phyloP scores from a whole-genome alignment of 2,329 filamentous ascomycete genomes.

The Teratosphaeria destructans region DNA sequence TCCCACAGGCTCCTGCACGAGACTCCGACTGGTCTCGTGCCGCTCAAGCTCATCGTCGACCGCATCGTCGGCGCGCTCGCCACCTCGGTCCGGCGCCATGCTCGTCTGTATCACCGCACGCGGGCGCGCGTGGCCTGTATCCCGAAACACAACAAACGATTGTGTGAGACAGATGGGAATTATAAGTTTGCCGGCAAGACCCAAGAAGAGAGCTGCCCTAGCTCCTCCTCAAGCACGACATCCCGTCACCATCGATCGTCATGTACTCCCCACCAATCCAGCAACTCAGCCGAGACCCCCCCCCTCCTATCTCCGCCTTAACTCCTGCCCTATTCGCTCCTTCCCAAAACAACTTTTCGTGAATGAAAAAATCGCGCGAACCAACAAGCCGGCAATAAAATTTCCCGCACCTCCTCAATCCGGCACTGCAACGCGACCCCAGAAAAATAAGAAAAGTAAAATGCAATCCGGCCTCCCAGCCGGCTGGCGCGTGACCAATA shows the following conservation, averaged over 20 bases:
- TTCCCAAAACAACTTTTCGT: not conserved
- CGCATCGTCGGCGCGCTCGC: not conserved
- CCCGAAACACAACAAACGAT: not conserved
- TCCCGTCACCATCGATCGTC: not conserved
- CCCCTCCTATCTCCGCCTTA: not conserved
- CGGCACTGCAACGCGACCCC: not conserved
- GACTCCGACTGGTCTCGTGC: constrained; percentile 13
- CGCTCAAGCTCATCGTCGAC: constrained; percentile 7
- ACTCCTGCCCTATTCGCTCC: not conserved
- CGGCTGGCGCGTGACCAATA: constrained; percentile 10
- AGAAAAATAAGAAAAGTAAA: not conserved
- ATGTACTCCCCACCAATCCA: not conserved
- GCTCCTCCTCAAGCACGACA: not conserved
- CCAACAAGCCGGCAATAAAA: not conserved
- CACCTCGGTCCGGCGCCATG: constrained; percentile 28
- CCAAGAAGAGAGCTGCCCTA: not conserved
- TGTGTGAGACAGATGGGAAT: not conserved
- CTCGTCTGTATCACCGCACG: not conserved
- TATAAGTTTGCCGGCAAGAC: not conserved
- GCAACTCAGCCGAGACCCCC: not conserved
- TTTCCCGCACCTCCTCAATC: not conserved
- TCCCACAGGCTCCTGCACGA: constrained; percentile 16
- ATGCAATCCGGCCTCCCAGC: constrained; percentile 7
- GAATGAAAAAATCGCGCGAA: not conserved
- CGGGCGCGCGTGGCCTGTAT: not conserved